Evolutionary conservation across 1,284 basidiomycete species (phyloP).

Genomic region (Cryptococcus depauperatus): DNA sequence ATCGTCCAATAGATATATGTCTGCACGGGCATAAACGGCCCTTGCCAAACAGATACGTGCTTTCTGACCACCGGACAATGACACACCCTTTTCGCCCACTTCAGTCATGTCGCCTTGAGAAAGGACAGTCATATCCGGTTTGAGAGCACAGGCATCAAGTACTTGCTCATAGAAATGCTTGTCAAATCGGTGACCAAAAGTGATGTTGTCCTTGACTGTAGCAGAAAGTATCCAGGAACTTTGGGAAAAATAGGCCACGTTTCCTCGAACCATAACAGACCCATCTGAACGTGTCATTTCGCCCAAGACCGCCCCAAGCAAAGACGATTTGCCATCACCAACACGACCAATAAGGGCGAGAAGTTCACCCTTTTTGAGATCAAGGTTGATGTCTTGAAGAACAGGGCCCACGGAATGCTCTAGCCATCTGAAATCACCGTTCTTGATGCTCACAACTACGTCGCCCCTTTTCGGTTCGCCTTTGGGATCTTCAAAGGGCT

Average conservation of each 20-base stretch:
- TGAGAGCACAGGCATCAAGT: slow-evolving; percentile 67
- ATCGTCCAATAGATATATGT: slow-evolving; percentile 53
- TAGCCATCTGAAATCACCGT: slow-evolving; percentile 73
- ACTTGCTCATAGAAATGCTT: slow-evolving; percentile 48
- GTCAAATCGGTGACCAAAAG: slow-evolving; percentile 83
- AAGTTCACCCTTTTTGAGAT: slow-evolving; percentile 75
- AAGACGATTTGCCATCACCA: slow-evolving; percentile 75
- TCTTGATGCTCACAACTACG: slow-evolving; percentile 60
- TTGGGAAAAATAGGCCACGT: slow-evolving; percentile 80
- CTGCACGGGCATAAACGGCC: slow-evolving; percentile 53
- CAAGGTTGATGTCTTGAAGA: slow-evolving; percentile 67
- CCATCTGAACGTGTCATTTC: slow-evolving; percentile 79
- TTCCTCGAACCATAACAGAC: slow-evolving; percentile 60
- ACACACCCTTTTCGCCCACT: slow-evolving; percentile 57
- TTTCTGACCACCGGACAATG: slow-evolving; percentile 54
- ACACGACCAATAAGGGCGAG: slow-evolving; percentile 80
- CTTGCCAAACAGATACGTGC: slow-evolving; percentile 54
- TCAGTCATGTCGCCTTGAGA: slow-evolving; percentile 64
- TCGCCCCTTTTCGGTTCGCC: slow-evolving; percentile 53
- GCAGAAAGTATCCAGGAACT: slow-evolving; percentile 83
- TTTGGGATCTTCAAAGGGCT: slow-evolving; percentile 45
- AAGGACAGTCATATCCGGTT: slow-evolving; percentile 68
- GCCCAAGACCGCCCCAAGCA: slow-evolving; percentile 52
- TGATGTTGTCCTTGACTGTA: slow-evolving; percentile 76
- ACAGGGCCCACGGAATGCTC: slow-evolving; percentile 53